Evolutionary conservation across 192 early-diverging fungal species (phyloP).

Genomic region (Phycomyces nitens): DNA sequence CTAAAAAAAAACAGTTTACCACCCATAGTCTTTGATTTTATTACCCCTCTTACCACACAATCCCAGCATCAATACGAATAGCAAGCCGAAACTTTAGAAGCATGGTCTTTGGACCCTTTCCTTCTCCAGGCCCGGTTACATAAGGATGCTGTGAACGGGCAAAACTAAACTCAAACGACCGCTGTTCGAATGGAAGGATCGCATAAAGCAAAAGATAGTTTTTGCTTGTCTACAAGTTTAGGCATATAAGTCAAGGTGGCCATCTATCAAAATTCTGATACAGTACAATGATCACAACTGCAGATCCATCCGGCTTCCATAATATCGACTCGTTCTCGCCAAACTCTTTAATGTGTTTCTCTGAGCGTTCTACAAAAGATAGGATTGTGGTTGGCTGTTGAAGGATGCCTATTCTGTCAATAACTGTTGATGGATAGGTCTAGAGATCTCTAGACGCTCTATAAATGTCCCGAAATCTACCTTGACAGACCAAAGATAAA

Average conservation of each 20-base stretch:
- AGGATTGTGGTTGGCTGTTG: slow-evolving; percentile 64
- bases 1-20: slow-evolving; percentile 36
- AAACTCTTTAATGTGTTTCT: slow-evolving; percentile 65
- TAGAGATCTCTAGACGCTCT: background rate
- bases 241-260: background rate
- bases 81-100: slow-evolving; percentile 67
- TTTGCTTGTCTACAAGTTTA: slow-evolving; percentile 62
- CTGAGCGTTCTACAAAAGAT: slow-evolving; percentile 57
- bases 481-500: slow-evolving; percentile 64
- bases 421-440: background rate
- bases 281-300: slow-evolving; percentile 63
- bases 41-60: slow-evolving; percentile 50
- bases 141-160: slow-evolving; percentile 53
- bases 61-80: slow-evolving; percentile 72
- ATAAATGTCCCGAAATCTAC: slow-evolving; percentile 33
- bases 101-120: slow-evolving; percentile 49
- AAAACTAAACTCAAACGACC: slow-evolving; percentile 58
- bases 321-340: slow-evolving; percentile 67
- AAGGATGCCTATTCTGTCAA: background rate
- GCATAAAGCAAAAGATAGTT: slow-evolving; percentile 72
- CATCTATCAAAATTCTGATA: background rate
- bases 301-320: slow-evolving; percentile 69
- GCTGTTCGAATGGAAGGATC: slow-evolving; percentile 48
- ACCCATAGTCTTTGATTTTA: background rate
- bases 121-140: slow-evolving; percentile 67